Base-by-base conservation (phyloP, 345 rosid genomes). In the Populus tremula region DNA sequence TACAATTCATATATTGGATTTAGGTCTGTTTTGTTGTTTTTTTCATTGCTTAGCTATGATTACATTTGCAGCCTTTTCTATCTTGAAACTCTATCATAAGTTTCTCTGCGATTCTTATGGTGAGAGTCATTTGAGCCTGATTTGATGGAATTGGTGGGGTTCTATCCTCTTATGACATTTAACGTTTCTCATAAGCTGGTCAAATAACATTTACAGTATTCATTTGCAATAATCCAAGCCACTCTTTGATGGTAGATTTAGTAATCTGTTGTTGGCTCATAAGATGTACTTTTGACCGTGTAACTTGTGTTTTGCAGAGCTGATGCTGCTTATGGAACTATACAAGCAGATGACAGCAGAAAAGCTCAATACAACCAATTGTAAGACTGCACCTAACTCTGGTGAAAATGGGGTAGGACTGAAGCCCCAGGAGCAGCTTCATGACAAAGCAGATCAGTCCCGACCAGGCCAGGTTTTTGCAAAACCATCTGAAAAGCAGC, bases 321-420 rank as follows among this genome's bases (percentile, higher is more conserved):
- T 89, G 84, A 92, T 88, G 88, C 84, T 82, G 63, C 71, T 93
- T 69, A 72, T 90, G 88, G 89, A 89, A 62, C 83, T 88, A 36
- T 88, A 84, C 87, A 78, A 82, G 72, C 88, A 88, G 84, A 83
- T 90, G 87, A 77, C 81, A 49, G 87, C 85, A 68, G 91, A 84
- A 77, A 67, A 84, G 56, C 78, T 79, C 50, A 56, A 82, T 17
- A 41, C 61, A 43, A 78, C 70, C 54, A 85, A 83, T 65, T 20
- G 14, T 80, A 87, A 77, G 76, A 84, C 39, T 69, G 69, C 68
- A 62, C 45, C 82, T 0, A n/a, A 56, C 36, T 29, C 86, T 27
- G 80, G 81, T 80, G 92, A 91, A 70, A 85, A 84, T 79, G 83
- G 85, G n/a, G 54, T 64, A 62, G 71, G 27, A 49, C 78, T 78